Percentiles rank a stretch among this genome's conserved stretches.
Evolutionary conservation across 2,329 filamentous ascomycete genomes (phyloP).

Genomic region (Hypoxylon sp.): DNA sequence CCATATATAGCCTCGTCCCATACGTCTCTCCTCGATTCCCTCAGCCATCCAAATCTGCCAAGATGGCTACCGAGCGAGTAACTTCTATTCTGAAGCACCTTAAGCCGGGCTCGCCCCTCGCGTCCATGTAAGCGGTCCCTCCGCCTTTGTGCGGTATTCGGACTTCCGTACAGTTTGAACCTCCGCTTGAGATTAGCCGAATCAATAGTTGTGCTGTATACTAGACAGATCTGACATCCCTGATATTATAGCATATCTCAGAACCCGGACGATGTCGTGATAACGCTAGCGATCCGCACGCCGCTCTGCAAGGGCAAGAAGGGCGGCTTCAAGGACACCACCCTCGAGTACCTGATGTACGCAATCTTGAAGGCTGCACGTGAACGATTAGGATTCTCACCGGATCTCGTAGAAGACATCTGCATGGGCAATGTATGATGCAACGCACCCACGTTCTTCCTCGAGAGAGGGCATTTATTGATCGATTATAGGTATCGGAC

Average conservation of each 20-base stretch:
- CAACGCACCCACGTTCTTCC: slow-evolving; percentile 27
- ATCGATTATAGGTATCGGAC: slow-evolving; percentile 74
- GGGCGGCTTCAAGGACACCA: slow-evolving; percentile 95
- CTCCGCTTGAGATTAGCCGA: neutral
- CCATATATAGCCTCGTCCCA: neutral
- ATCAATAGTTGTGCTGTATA: neutral
- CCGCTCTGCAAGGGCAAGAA: slow-evolving; percentile 89
- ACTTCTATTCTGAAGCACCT: slow-evolving; percentile 90
- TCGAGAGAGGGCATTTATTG: neutral
- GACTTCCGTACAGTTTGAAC: neutral
- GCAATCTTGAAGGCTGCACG: slow-evolving; percentile 82
- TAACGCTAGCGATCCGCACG: slow-evolving; percentile 90
- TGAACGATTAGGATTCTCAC: slow-evolving; percentile 80
- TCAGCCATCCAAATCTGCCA: slow-evolving; percentile 38
- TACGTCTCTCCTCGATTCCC: neutral
- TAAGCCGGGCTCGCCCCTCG: slow-evolving; percentile 76
- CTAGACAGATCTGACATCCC: slow-evolving; percentile 41
- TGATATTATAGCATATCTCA: slow-evolving; percentile 76
- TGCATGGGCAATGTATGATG: slow-evolving; percentile 87
- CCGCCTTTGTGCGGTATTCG: slow-evolving; percentile 5
- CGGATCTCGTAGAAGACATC: slow-evolving; percentile 86
- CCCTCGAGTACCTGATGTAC: slow-evolving; percentile 86
- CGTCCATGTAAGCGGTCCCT: slow-evolving; percentile 74
- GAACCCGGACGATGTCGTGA: slow-evolving; percentile 96
- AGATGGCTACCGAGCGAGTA: slow-evolving; percentile 87